phyloP scores from a whole-genome alignment of 2,329 filamentous ascomycete species.

The Ustulina deusta region DNA sequence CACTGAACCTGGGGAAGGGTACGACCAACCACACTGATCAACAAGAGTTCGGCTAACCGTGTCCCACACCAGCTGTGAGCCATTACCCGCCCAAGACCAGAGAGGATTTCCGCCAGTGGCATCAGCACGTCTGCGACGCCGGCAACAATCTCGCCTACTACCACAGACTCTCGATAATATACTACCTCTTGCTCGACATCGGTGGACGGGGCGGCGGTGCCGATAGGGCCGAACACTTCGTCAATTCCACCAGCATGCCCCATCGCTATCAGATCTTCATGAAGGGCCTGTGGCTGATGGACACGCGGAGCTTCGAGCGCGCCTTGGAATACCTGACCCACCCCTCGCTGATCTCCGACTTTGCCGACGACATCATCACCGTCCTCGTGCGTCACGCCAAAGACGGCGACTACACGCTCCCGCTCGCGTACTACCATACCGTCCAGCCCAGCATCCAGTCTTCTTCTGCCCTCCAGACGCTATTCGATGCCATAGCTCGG shows the following conservation, averaged over 20 bases:
- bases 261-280: conserved; percentile 83
- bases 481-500: conserved; percentile 76
- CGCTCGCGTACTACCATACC: conserved; percentile 82
- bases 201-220: conserved; percentile 59
- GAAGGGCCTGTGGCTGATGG: conserved; percentile 84
- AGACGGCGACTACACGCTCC: conserved; percentile 70
- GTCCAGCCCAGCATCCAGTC: conserved; percentile 78
- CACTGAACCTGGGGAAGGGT: conserved; percentile 78
- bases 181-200: conserved; percentile 85
- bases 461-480: conserved; percentile 69
- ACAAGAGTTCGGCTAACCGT: neutral
- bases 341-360: conserved; percentile 82
- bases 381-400: conserved; percentile 72
- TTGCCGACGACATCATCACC: conserved; percentile 83
- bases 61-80: conserved; percentile 60
- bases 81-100: conserved; percentile 81
- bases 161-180: conserved; percentile 85
- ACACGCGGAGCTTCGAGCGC: conserved; percentile 75
- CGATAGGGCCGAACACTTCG: conserved; percentile 65
- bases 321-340: conserved; percentile 83
- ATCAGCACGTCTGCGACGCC: conserved; percentile 75
- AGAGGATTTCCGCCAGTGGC: conserved; percentile 74
- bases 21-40: conserved; percentile 32
- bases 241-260: conserved; percentile 73
- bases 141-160: conserved; percentile 71